Base-by-base conservation (phyloP, 2,329 filamentous ascomycete species). In the Sphaerulina vaccinii region DNA sequence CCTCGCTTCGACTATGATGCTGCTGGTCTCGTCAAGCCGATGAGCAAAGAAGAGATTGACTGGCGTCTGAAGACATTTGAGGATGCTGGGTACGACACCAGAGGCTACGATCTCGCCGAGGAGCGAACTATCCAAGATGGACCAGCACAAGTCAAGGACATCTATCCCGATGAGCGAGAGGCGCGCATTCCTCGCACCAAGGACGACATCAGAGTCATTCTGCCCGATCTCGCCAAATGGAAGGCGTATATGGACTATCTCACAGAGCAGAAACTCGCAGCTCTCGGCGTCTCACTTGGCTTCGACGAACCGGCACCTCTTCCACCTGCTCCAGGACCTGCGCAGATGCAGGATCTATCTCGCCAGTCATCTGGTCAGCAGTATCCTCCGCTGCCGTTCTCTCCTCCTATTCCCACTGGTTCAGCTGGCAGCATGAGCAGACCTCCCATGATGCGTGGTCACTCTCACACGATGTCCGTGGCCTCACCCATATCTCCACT, bases 201-300 rank as follows among this genome's bases (percentile, higher is more conserved):
- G 8, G 82, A 89, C 49, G 65, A 87, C 24, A 70, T 67, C 6
- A 72, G 72, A 44, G 85, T 93, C 29, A 78, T 79, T 19, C 77
- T 93, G 54, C 87, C 88, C 1, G 86, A 89, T 64, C 72, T 86
- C 56, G 83, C 85, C 35, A 79, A 82, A 62, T 88, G 86, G 85
- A 86, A 89, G 64, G 77, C 83, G 21, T 96, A 97, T 69, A 87
- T 91, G 52, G 81, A 87, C 49, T 85, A 87, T 60, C 75, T 97
- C 29, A 84, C 88, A 61, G 93, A 99, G 73, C 90, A 92, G 55
- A 99, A 96, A 73, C 78, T 99, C 46, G 85, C 90, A 55, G 91
- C 92, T 44, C 79, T 99, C 49, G 93, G 93, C 58, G 93, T 97
- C 10, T 90, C 84, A 15, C 79, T 88, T 55, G 88, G 84, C 29